Conservation (phyloP, 345 rosid species). For the Camelina hispida region DNA sequence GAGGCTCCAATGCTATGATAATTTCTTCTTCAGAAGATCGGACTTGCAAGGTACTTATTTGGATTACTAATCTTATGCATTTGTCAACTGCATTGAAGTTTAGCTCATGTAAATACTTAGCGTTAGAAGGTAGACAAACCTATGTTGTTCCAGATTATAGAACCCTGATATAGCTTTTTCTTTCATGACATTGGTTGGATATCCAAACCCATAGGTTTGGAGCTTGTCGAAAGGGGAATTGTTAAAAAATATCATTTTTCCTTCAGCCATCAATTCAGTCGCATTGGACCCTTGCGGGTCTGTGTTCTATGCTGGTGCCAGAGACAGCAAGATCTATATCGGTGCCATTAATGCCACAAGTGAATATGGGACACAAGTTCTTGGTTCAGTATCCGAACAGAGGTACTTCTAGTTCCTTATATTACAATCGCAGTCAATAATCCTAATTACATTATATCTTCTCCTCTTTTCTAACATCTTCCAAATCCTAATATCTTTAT, state of each 20-base stretch:
- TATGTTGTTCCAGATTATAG: neutral
- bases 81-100: neutral
- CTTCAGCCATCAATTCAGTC: constrained; percentile 75
- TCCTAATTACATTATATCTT: constrained; percentile 1
- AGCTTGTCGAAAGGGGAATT: constrained; percentile 71
- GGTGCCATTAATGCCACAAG: constrained; percentile 68
- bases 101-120: neutral
- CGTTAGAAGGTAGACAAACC: constrained; percentile 1
- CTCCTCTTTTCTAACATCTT: constrained; percentile 12
- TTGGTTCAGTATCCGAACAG: constrained; percentile 66
- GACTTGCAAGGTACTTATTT: constrained; percentile 71
- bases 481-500: neutral
- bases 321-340: constrained; percentile 77
- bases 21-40: constrained; percentile 85
- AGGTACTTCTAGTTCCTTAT: constrained; percentile 52
- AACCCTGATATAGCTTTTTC: constrained; percentile 14
- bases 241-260: constrained; percentile 68
- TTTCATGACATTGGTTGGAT: constrained; percentile 10
- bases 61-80: neutral
- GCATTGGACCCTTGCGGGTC: constrained; percentile 81
- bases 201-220: constrained; percentile 61
- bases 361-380: constrained; percentile 62
- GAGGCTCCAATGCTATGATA: constrained; percentile 73
- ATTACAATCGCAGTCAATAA: neutral
- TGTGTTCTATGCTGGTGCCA: constrained; percentile 86